Evolutionary conservation across 495 filamentous ascomycete species (phyloP), one percentile per base, ranked within the genome.

Genomic region (Cenococcum geophilum): DNA sequence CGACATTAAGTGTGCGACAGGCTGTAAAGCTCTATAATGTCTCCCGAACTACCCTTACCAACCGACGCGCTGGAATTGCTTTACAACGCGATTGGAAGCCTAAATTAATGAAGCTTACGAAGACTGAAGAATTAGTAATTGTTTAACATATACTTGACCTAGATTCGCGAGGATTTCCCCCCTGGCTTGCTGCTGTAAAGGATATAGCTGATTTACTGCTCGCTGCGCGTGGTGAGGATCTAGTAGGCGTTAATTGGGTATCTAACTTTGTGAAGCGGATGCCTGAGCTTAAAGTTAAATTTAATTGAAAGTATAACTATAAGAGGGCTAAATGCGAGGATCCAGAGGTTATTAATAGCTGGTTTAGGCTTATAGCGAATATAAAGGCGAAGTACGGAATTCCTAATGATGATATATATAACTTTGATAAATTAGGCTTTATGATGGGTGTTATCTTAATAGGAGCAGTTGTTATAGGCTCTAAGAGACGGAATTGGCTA

Each of bases 391-490:
- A 64, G 49, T 61, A 63, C 47, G 61, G 58, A 12, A 64, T 62
- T 40, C 5, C 35, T 18, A 48, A 63, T 22, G 58, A 61, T 14
- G 36, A 62, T 45, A 62, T 62, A 21, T 64, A 62, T 23, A 64
- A 62, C 47, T 55, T 64, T 27, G 58, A 64, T 61, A 36, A 64
- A 43, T 40, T 43, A 42, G 61, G 61, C 42, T 63, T 64, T 55
- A 32, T 36, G 23, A 62, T 63, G 34, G 59, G 61, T 21, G 34
- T 64, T 32, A 64, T 62, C 23, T 54, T 14, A 37, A 61, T 22
- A 18, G 45, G 57, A 37, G 55, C 32, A 45, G 58, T 61, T 32
- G 36, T 64, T 47, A 55, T 35, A 43, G 37, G 58, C 14, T 22
- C 57, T 55, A 48, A 64, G 22, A 23, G 52, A 37, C 27, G 52